phyloP scores from a whole-genome alignment of 2,329 filamentous ascomycete genomes.

The Claviceps fusiformis region DNA sequence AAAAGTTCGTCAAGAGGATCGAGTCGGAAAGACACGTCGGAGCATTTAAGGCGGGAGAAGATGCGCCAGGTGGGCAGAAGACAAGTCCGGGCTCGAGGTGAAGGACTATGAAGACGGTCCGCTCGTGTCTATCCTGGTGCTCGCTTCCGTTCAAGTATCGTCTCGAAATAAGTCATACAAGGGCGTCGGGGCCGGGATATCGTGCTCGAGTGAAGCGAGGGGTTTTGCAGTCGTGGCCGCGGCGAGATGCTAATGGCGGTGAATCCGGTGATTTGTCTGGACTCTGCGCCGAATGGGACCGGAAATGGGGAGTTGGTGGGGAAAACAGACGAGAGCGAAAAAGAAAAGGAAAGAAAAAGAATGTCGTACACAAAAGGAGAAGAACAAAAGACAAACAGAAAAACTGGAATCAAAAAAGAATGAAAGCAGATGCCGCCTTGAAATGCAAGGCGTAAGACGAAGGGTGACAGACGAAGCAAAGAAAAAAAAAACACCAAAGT shows the following conservation, averaged over 20 bases:
- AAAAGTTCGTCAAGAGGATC: background rate
- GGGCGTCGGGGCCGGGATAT: background rate
- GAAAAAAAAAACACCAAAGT: background rate
- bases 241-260: background rate
- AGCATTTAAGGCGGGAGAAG: background rate
- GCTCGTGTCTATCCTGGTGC: background rate
- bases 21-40: background rate
- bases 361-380: background rate
- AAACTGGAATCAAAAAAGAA: background rate
- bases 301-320: background rate
- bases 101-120: background rate
- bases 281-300: background rate
- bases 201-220: background rate
- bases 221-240: background rate
- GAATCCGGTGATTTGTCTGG: background rate
- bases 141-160: background rate
- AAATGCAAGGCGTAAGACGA: background rate
- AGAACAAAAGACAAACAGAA: background rate
- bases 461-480: background rate
- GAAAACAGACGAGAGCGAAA: background rate
- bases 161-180: slow-evolving; percentile 12
- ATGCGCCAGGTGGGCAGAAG: background rate
- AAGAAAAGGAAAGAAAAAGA: background rate
- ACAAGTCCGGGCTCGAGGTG: background rate
- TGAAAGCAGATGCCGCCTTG: background rate